A percentile compares a stretch with the other conserved stretches of the same genome.
Conservation (phyloP, 2,329 filamentous ascomycete genomes). For the Fusarium foetens region DNA sequence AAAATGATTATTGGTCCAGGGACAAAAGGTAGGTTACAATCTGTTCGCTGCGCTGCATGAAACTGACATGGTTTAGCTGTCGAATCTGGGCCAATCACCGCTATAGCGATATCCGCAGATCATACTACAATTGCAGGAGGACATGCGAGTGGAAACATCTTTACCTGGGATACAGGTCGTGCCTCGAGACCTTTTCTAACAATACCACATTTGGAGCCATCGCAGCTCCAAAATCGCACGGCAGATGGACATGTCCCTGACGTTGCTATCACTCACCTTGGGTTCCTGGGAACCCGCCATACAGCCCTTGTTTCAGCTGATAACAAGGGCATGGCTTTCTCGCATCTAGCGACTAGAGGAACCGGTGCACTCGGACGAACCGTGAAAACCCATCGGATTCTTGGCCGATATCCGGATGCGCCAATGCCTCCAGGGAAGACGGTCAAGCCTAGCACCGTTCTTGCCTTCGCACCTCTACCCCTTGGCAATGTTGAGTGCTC, state of each 20-base stretch:
- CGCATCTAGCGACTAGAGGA: constrained; percentile 91
- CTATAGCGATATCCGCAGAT: constrained; percentile 91
- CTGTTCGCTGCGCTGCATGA: not conserved
- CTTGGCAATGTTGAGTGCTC: constrained; percentile 92
- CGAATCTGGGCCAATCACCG: constrained; percentile 87
- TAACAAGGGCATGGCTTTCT: constrained; percentile 96
- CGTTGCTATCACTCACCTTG: constrained; percentile 86
- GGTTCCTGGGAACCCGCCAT: constrained; percentile 91
- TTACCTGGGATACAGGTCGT: constrained; percentile 92
- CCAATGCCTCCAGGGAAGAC: constrained; percentile 70
- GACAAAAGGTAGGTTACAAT: constrained; percentile 75
- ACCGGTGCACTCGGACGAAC: constrained; percentile 85
- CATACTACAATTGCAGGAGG: constrained; percentile 91
- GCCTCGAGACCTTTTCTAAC: constrained; percentile 89
- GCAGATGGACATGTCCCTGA: constrained; percentile 84
- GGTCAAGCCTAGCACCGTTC: constrained; percentile 91
- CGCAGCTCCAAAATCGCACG: constrained; percentile 71
- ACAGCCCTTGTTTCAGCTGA: constrained; percentile 96
- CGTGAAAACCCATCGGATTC: constrained; percentile 88
- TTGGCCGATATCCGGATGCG: constrained; percentile 87
- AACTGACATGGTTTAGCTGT: constrained; percentile 69
- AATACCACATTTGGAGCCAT: constrained; percentile 79
- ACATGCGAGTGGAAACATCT: constrained; percentile 90
- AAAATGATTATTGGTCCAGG: constrained; percentile 94
- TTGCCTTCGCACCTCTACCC: constrained; percentile 90